Evolutionary conservation across 352 stramenopile genomes (phyloP), one percentile per base, ranked within the genome.

Genomic region (Phytophthora nicotianae): DNA sequence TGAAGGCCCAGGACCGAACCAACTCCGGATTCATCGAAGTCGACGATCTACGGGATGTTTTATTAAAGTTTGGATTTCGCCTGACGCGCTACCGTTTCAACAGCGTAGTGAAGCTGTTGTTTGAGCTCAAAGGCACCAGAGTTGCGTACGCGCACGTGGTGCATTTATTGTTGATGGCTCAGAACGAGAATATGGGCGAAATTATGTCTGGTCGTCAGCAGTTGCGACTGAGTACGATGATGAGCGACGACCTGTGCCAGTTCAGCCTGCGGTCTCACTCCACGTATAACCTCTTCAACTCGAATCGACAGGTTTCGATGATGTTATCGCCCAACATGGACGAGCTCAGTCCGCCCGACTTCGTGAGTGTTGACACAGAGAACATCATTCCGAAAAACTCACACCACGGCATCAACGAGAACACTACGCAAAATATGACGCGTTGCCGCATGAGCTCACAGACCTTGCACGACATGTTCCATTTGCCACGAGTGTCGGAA

Each of bases 61-160:
- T 88, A 10, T 48, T 46, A 4, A 65, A 56, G 26, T 75, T 86
- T 17, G 75, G 74, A 13, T 83, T 84, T 48, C 61, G 57, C 23
- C 32, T 88, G 16, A 86, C 80, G 42, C 60, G 74, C 23, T 87
- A 78, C 21, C 77, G 75, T 13, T 89, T 88, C 62, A 85, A 88
- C 55, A 80, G 64, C 21, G 76, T 90, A 48, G 72, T 81, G 5
- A 78, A 81, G 67, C 51, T 90, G 29, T 47, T 90, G 8, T 88
- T 88, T 33, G 29, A 65, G 16, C 51, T 88, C 0, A 35, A 72
- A 27, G 72, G 62, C 20, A 75, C 64, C 23, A 65, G 43, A 0
- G 62, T 88, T 21, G 58, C 74, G 58, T 81, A 81, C 48, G 37
- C 37, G 10, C 78, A 88, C 32, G 76, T 90, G 21, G 35, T 74